A percentile compares a stretch with the other conserved stretches of the same genome.
These are phyloP conservation scores for Adansonia gregorii DNA, from an alignment of 441 rosid species.

Conservation along the genomic window DNA sequence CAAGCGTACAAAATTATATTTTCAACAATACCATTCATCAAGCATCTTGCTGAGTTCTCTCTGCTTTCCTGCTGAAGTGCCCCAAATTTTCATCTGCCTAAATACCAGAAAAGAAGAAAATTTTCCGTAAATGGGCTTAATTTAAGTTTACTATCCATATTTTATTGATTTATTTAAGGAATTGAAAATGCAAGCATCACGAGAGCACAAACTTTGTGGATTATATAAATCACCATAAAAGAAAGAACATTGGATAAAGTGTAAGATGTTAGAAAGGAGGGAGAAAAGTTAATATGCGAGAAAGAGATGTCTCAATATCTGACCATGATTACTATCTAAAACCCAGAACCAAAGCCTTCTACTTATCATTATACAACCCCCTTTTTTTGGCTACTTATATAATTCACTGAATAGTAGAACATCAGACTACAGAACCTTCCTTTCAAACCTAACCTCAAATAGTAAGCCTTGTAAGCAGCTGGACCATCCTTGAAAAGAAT, in stretches of 20 bases:
- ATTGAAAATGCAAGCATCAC: constrained; percentile 1
- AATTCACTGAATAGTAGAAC: neutral
- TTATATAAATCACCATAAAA: neutral
- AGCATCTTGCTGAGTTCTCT: constrained; percentile 86
- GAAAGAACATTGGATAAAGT: neutral
- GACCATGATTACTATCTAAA: constrained; percentile 15
- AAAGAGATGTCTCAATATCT: neutral
- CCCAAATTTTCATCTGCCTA: constrained; percentile 96
- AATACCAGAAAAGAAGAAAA: constrained; percentile 23
- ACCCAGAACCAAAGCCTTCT: constrained; percentile 14
- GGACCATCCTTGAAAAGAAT: constrained; percentile 89
- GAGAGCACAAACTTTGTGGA: constrained; percentile 12
- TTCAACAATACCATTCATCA: constrained; percentile 81
- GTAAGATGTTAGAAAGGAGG: neutral
- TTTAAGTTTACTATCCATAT: constrained; percentile 13
- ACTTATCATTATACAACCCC: neutral
- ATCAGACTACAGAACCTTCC: neutral
- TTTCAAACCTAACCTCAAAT: constrained; percentile 58
- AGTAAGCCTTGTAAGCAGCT: constrained; percentile 79
- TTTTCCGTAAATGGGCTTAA: constrained; percentile 6
- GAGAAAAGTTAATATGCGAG: neutral
- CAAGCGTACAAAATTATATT: constrained; percentile 27
- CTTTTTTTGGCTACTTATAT: neutral
- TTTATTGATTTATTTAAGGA: neutral
- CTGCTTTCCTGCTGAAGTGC: constrained; percentile 83